phyloP scores from a whole-genome alignment of 208 protist species.

The Kentomonas sorsogonicus region DNA sequence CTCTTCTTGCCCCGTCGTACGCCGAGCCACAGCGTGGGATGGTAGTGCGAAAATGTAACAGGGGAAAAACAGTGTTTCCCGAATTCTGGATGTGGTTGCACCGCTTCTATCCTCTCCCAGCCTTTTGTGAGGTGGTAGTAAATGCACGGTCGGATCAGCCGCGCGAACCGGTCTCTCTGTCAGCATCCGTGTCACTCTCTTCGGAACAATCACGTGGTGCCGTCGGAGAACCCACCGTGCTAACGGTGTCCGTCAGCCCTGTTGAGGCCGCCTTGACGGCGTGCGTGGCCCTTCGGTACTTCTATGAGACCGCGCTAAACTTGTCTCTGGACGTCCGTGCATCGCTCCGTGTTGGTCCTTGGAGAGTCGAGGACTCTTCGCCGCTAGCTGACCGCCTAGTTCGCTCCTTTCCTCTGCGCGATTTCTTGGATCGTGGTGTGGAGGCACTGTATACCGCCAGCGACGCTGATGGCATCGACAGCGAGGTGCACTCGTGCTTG shows the following conservation, averaged over 20 bases:
- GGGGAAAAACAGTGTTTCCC: conserved; percentile 42
- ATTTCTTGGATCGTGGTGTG: conserved; percentile 41
- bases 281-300: conserved; percentile 63
- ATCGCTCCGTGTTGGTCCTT: too few relatives aligned
- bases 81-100: conserved; percentile 55
- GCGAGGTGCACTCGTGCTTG: conserved; percentile 45
- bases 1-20: too few relatives aligned
- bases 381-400: conserved; percentile 52
- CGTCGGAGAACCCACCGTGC: neutral
- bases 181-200: conserved; percentile 24
- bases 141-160: neutral
- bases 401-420: conserved; percentile 30
- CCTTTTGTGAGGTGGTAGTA: conserved; percentile 1
- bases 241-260: conserved; percentile 37
- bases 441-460: conserved; percentile 36
- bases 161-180: conserved; percentile 30
- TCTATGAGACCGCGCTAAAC: conserved; percentile 19
- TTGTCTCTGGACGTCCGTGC: too few relatives aligned
- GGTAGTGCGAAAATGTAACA: conserved; percentile 57
- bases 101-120: conserved; percentile 38
- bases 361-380: too few relatives aligned
- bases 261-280: conserved; percentile 64
- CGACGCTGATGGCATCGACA: conserved; percentile 13
- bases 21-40: conserved; percentile 16
- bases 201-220: neutral